Evolutionary conservation across 78 protist genomes (phyloP), one percentile per base, ranked within the genome.

Genomic region (Anaeramoeba flamelloides): DNA sequence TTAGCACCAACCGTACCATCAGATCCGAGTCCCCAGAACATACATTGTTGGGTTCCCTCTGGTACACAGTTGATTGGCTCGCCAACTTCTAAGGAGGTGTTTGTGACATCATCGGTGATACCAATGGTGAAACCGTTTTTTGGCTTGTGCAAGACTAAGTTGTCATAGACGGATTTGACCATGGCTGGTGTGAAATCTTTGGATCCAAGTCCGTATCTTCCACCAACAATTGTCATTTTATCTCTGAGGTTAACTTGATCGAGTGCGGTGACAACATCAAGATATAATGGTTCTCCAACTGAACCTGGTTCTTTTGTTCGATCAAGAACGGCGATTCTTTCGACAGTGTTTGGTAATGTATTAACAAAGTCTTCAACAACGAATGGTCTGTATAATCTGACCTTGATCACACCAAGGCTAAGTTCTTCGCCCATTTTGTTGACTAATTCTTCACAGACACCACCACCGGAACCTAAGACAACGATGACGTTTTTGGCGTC

Each of bases 1-100:
- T 87, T 87, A 34, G 92, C 92, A 22, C 92, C 90, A 74, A 89
- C 89, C 30, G 92, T 89, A 31, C 92, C 92, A 79, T 89, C 92
- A 1, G 86, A 3, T 30, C 92, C 92, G 22, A 87, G 79, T 17
- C 89, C 92, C 79, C 82, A 89, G 86, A 89, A 30, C 75, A 85
- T 1, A 81, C 86, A 80, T 75, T 89, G 92, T 31, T 41, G 78
- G 65, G 87, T 84, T 38, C 82, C 83, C 41, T 41, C 40, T 1
- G 88, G 88, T 32, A 89, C 78, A 36, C 83, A 3, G 83, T 87
- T 39, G 75, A 87, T 0, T 40, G 34, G 74, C 22, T 1, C 39
- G 36, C 32, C 65, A 64, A 2, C 2, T 2, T 81, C 83, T 76
- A 89, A 36, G 39, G 82, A 76, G 30, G 78, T 2, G 87, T 79